Base-by-base conservation (phyloP, 1,284 basidiomycete species). In the Fomitopsis schrenkii region DNA sequence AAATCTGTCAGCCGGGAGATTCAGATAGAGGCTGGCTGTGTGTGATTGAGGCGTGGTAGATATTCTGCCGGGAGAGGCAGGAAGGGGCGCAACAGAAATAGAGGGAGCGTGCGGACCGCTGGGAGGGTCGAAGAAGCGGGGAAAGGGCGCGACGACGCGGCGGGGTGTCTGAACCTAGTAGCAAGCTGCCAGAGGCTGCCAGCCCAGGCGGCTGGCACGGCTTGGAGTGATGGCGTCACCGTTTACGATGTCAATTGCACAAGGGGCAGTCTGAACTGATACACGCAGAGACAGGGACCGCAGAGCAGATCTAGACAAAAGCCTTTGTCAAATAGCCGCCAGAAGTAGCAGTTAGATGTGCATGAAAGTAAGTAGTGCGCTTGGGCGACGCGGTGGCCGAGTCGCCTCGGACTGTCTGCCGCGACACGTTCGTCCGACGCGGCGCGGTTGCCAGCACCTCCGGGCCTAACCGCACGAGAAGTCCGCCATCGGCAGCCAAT, bases 151-250 rank as follows among this genome's bases (percentile, higher is more conserved):
- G n/a, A 22, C 19, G 53, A 5, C 17, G 53, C 1, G 15, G 40
- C 17, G 19, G 9, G 45, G 57, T 58, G 44, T 58, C 36, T 46
- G 19, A 22, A 22, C 22, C 1, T 22, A 1, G 44, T 58, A 10
- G 9, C 5, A 57, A 33, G 8, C 30, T 33, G 33, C 17, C 40
- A 57, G 12, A 22, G 5, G 40, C 40, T 6, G 54, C 2, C 5
- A 28, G 55, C 15, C 41, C 28, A 7, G 48, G 58, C 58, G 58
- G 58, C 58, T 59, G 40, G 58, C 45, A 53, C 58, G 48, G 58
- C 30, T 28, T 58, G 57, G 57, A 58, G 57, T 45, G 45, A 38
- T n/a, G 35, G 41, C 33, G 45, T 46, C 19, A 10, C 22, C 45
- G 5, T 28, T 5, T 50, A 15, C 30, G 48, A 30, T 15, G 14